Evolutionary conservation across 495 filamentous ascomycete genomes (phyloP), one percentile per base, ranked within the genome.

Genomic region (Lasiosphaeria miniovina): DNA sequence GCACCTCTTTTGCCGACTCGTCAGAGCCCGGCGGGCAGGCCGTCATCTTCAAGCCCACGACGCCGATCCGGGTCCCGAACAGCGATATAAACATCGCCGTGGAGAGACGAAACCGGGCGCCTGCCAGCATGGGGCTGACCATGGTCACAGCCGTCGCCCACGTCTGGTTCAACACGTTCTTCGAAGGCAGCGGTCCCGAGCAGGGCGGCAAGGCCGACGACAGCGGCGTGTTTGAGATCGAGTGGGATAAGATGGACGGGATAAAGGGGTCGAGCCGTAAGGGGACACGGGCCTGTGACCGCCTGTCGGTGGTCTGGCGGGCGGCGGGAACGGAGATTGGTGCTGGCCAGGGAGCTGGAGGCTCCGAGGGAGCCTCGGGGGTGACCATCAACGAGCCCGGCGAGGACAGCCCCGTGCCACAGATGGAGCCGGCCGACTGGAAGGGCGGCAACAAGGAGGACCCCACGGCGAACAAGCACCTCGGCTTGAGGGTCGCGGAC

Each of bases 131-230:
- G 72, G 89, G 88, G 5, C 84, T 90, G 62, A 89, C 90, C 4
- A 89, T 97, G 86, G 91, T 96, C 8, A 97, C 93, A 4, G 86
- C 91, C 0, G 87, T 97, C 40, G 91, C 93, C 1, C 92, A 97
- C 59, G 89, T 96, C 36, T 98, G 94, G 94, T 96, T 96, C 75
- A 98, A 98, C 66, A 75, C 87, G 3, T 97, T 86, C 74, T 97
- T 97, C 61, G 94, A 98, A 74, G 92, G 91, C 11, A 82, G 86
- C 61, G 85, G 85, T 0, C 80, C 89, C 14, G 84, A 91, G 63
- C 75, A 82, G 15, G 11, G 69, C 41, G 77, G 79, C 24, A 66
- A 61, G n/a, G 69, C 80, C 0, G 77, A 82, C 55, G 69, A 77
- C 6, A 78, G 69, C 52, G 83, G 82, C 6, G 77, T 83, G 9